These are phyloP conservation scores for Aethionema arabicum DNA, from an alignment of 345 rosid genomes.

Conservation along the genomic window DNA sequence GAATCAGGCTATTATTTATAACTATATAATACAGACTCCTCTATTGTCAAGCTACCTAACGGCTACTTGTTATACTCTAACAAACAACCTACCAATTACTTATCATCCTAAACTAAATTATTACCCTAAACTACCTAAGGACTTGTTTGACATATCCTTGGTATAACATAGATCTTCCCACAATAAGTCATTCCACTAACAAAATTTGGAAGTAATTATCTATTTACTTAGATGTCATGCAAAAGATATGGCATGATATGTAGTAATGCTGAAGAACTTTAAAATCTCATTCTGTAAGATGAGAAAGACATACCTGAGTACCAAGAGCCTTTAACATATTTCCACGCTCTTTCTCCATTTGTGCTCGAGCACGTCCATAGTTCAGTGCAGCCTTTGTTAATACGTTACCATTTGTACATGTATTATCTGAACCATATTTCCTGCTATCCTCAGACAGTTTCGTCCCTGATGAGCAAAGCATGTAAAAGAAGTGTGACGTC, in stretches of 20 bases:
- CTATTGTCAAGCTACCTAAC: no score
- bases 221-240: conserved; percentile 1
- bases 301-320: conserved; percentile 65
- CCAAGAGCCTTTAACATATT: conserved; percentile 87
- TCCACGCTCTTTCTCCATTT: conserved; percentile 93
- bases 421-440: conserved; percentile 86
- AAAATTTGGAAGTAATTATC: background rate
- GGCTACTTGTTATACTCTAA: no score
- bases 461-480: conserved; percentile 54
- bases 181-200: background rate
- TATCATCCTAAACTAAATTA: no score
- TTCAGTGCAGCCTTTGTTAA: conserved; percentile 70
- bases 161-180: conserved; percentile 1
- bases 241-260: background rate
- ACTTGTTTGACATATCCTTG: no score
- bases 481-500: background rate
- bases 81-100: no score
- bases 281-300: background rate
- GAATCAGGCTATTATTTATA: no score
- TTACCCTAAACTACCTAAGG: no score
- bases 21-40: no score
- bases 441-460: conserved; percentile 89
- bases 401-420: conserved; percentile 84
- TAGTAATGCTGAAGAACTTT: background rate
- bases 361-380: conserved; percentile 76